Conservation (phyloP, 2,329 filamentous ascomycete species). For the Magnaporthales sp. region DNA sequence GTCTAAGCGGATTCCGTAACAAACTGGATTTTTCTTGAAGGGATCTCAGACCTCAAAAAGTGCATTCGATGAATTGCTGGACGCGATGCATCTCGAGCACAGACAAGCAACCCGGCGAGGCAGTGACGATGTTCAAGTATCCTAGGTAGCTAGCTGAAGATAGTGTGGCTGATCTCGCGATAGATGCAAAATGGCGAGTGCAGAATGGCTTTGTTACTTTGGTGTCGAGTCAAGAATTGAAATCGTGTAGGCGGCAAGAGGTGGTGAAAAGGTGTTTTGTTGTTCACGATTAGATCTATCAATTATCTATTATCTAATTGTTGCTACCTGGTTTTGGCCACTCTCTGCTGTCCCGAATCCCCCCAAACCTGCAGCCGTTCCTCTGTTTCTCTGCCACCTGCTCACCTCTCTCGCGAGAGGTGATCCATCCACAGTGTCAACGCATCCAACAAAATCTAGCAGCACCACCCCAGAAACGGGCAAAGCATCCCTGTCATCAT, state of each 20-base stretch:
- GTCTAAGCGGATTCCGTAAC: not conserved
- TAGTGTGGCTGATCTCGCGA: not conserved
- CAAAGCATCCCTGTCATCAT: not conserved
- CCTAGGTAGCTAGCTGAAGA: not conserved
- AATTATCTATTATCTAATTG: not conserved
- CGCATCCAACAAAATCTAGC: constrained; percentile 15
- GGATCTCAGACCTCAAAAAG: not conserved
- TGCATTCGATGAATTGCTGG: not conserved
- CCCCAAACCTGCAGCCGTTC: constrained; percentile 18
- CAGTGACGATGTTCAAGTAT: too few species aligned
- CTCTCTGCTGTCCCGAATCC: constrained; percentile 7
- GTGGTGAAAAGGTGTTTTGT: constrained; percentile 9
- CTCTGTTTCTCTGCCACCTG: constrained; percentile 15
- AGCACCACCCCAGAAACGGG: constrained; percentile 11
- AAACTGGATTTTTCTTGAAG: not conserved
- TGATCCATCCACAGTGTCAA: constrained; percentile 16
- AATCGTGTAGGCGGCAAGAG: constrained; percentile 9
- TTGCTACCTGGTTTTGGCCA: constrained; percentile 6
- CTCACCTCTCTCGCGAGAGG: constrained; percentile 18
- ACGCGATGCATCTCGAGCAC: not conserved
- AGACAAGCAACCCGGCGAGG: not conserved
- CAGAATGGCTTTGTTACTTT: not conserved
- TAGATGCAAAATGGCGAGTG: not conserved
- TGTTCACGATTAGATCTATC: constrained; percentile 1
- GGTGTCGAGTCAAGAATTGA: constrained; percentile 3